Evolutionary conservation across 2,329 filamentous ascomycete genomes (phyloP).

Genomic region (Thelonectria olida): DNA sequence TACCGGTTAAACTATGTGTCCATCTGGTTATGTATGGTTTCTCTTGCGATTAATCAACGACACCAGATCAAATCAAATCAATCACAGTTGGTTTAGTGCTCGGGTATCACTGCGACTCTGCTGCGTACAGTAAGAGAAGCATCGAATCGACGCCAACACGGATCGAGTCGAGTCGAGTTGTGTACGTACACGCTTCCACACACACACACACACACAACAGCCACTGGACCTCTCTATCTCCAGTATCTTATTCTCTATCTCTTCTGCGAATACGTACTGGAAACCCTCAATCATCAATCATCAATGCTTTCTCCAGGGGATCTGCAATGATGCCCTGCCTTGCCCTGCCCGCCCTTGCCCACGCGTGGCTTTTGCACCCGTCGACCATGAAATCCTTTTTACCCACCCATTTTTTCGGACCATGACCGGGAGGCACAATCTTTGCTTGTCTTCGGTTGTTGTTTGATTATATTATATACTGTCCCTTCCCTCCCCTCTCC

Average conservation of each 20-base stretch:
- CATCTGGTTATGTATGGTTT: constrained; percentile 37
- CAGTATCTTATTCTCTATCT: too few relatives aligned
- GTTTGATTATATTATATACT: constrained; percentile 22
- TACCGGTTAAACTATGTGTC: constrained; percentile 41
- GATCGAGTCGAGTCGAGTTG: too few relatives aligned
- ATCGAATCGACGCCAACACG: too few relatives aligned
- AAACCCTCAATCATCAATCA: too few relatives aligned
- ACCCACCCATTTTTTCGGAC: constrained; percentile 14
- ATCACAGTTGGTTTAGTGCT: not conserved
- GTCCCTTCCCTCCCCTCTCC: constrained; percentile 12
- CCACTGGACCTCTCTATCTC: too few relatives aligned
- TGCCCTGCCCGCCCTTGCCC: constrained; percentile 15
- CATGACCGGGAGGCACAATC: constrained; percentile 16
- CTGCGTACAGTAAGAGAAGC: too few relatives aligned
- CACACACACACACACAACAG: too few relatives aligned
- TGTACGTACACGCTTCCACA: constrained; percentile 11
- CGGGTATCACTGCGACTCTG: constrained; percentile 6
- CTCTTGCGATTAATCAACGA: too few relatives aligned
- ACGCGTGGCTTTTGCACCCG: constrained; percentile 19
- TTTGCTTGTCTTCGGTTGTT: not conserved
- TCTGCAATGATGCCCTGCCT: constrained; percentile 10
- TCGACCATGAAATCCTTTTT: not conserved
- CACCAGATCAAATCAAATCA: too few relatives aligned
- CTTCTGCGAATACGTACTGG: not conserved
- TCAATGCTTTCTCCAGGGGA: constrained; percentile 6